Conservation (phyloP, 345 rosid genomes). For the Barbarea vulgaris region DNA sequence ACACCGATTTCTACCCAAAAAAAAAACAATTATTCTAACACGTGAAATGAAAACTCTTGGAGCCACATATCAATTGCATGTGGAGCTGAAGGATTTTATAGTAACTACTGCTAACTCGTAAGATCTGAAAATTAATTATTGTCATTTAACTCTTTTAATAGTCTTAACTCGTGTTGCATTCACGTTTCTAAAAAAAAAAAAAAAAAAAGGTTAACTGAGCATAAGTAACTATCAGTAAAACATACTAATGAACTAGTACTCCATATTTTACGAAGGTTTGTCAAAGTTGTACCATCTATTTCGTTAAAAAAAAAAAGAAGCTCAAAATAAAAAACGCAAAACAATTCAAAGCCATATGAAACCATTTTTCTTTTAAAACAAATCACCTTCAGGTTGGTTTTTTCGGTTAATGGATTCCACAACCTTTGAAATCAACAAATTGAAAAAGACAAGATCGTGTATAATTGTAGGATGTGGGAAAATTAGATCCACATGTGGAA, state of each 20-base stretch:
- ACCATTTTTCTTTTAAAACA: neutral
- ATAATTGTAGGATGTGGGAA: slow-evolving; percentile 29
- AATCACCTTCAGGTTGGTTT: neutral
- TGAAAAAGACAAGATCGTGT: slow-evolving; percentile 35
- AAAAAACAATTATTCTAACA: slow-evolving; percentile 20
- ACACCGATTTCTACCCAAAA: neutral
- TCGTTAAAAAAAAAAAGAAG: neutral
- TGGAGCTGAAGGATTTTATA: slow-evolving; percentile 3
- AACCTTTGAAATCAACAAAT: neutral
- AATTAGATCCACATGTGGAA: slow-evolving; percentile 37
- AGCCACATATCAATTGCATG: slow-evolving; percentile 29
- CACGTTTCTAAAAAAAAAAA: neutral
- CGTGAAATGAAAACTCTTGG: slow-evolving; percentile 30
- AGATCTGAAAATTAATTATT: slow-evolving; percentile 18
- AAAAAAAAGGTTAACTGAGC: no score
- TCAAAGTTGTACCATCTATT: neutral
- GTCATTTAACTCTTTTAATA: neutral
- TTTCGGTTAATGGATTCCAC: neutral
- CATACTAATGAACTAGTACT: no score
- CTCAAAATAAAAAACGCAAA: neutral
- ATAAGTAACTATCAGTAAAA: no score
- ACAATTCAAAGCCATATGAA: neutral
- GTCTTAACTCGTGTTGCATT: neutral
- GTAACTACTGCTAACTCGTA: neutral
- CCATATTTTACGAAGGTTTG: neutral